Evolutionary conservation across 2,329 filamentous ascomycete genomes (phyloP).

Genomic region (Stemphylium beticola): DNA sequence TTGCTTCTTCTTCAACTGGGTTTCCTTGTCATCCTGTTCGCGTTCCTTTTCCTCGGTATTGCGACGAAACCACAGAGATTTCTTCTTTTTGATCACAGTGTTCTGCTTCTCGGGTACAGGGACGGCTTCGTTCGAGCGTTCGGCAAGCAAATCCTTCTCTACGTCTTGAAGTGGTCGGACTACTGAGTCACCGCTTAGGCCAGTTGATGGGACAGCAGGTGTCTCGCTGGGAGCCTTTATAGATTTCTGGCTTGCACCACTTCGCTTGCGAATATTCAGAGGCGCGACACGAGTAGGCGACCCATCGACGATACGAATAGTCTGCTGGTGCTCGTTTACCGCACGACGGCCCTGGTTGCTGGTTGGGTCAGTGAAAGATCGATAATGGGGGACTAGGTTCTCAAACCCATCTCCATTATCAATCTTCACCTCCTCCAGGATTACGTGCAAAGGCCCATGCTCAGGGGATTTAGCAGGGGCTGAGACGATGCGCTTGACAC

Average conservation of each 20-base stretch:
- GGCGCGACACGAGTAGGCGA: conserved; percentile 60
- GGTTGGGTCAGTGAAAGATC: conserved; percentile 54
- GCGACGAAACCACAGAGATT: conserved; percentile 55
- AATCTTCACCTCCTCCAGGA: conserved; percentile 57
- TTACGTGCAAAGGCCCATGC: conserved; percentile 54
- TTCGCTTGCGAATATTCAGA: conserved; percentile 62
- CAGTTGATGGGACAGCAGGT: conserved; percentile 23
- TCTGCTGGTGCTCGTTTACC: conserved; percentile 48
- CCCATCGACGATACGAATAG: conserved; percentile 64
- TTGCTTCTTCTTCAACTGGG: conserved; percentile 36
- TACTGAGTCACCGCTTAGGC: conserved; percentile 13
- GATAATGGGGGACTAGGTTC: conserved; percentile 36
- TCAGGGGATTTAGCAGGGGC: conserved; percentile 49
- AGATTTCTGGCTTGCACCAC: conserved; percentile 37
- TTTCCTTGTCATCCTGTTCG: conserved; percentile 33
- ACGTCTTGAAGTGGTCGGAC: conserved; percentile 29
- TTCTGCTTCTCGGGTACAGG: conserved; percentile 32
- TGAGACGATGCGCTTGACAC: conserved; percentile 54
- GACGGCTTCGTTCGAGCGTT: conserved; percentile 15
- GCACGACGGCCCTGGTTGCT: conserved; percentile 35
- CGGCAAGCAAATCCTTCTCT: conserved; percentile 28
- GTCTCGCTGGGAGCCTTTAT: conserved; percentile 25
- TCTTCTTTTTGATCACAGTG: conserved; percentile 50
- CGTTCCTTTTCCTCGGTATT: conserved; percentile 41
- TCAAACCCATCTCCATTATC: conserved; percentile 45